A percentile compares a stretch with the other conserved stretches of the same genome.
These are phyloP conservation scores for Candida pseudofarinosa DNA, from an alignment of 805 yeast genomes.

Conservation along the genomic window DNA sequence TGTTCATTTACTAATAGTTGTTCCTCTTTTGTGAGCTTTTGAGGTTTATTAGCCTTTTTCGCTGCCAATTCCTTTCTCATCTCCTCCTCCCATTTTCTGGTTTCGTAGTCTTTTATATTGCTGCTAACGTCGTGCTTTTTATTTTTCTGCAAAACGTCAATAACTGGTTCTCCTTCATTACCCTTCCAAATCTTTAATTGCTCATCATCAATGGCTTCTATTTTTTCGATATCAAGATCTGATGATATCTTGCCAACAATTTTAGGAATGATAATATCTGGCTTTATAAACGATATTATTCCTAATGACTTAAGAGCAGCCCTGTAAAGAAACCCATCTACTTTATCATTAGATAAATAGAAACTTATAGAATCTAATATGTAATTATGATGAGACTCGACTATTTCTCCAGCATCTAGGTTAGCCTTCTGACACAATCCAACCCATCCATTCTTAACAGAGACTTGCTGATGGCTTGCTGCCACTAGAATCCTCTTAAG, in stretches of 20 bases:
- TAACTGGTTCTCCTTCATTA: conserved; percentile 63
- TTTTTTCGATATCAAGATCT: conserved; percentile 36
- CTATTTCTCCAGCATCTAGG: conserved; percentile 61
- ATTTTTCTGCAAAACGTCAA: conserved; percentile 52
- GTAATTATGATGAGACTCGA: conserved; percentile 22
- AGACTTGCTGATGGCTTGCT: conserved; percentile 25
- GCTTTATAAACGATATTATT: conserved; percentile 54
- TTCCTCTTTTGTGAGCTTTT: conserved; percentile 71
- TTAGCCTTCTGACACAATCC: conserved; percentile 57
- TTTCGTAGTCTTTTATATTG: conserved; percentile 80
- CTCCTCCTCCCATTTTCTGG: conserved; percentile 84
- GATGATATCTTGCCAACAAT: conserved; percentile 39
- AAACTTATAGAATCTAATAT: conserved; percentile 16
- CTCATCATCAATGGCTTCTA: conserved; percentile 42
- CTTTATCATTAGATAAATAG: neutral
- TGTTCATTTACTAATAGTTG: conserved; percentile 59
- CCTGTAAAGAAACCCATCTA: conserved; percentile 24
- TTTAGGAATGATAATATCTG: conserved; percentile 51
- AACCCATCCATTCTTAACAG: conserved; percentile 65
- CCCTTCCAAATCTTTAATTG: conserved; percentile 65
- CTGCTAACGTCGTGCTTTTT: conserved; percentile 50
- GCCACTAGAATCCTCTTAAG: conserved; percentile 22
- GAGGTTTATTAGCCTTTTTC: conserved; percentile 36
- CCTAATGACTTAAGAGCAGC: conserved; percentile 50
- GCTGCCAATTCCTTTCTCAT: conserved; percentile 70